Percentiles rank a stretch among this genome's conserved stretches.
Conservation (phyloP, 768 basidiomycete genomes). For the Collybia sp. region DNA sequence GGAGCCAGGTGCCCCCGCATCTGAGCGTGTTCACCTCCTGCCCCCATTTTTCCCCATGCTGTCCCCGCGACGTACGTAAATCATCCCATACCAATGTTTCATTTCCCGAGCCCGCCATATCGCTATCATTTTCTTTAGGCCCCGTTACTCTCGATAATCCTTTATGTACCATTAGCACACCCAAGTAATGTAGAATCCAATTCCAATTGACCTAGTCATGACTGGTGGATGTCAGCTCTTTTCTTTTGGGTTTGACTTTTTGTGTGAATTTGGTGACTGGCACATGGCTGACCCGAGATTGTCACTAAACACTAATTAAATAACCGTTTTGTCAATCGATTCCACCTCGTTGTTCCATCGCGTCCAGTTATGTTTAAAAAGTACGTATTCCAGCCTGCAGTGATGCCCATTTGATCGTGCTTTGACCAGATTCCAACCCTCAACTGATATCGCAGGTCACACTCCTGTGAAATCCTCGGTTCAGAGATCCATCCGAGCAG, state of each 20-base stretch:
- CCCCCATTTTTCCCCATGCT: constrained; percentile 19
- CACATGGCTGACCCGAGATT: too few species aligned
- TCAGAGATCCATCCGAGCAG: constrained; percentile 82
- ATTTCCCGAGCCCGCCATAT: constrained; percentile 20
- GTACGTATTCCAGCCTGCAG: constrained; percentile 25
- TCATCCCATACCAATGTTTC: constrained; percentile 18
- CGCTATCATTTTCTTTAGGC: constrained; percentile 15
- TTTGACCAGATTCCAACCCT: constrained; percentile 54
- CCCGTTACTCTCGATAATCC: constrained; percentile 25
- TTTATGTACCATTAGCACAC: constrained; percentile 38
- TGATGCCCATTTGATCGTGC: constrained; percentile 2
- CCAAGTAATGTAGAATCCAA: constrained; percentile 36
- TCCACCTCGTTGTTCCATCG: background rate
- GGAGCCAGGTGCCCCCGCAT: too few species aligned
- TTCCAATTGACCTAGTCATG: too few species aligned
- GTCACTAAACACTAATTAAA: background rate
- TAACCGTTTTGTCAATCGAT: constrained; percentile 3
- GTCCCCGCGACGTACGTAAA: constrained; percentile 1
- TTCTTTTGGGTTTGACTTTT: too few species aligned
- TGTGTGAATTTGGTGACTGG: too few species aligned
- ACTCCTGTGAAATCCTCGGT: constrained; percentile 92
- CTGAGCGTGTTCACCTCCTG: constrained; percentile 8
- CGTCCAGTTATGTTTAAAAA: constrained; percentile 65
- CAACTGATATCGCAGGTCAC: constrained; percentile 83
- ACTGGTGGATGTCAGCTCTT: too few species aligned